Base-by-base conservation (phyloP, 2,329 filamentous ascomycete genomes). In the Ophiostoma novo-ulmi region DNA sequence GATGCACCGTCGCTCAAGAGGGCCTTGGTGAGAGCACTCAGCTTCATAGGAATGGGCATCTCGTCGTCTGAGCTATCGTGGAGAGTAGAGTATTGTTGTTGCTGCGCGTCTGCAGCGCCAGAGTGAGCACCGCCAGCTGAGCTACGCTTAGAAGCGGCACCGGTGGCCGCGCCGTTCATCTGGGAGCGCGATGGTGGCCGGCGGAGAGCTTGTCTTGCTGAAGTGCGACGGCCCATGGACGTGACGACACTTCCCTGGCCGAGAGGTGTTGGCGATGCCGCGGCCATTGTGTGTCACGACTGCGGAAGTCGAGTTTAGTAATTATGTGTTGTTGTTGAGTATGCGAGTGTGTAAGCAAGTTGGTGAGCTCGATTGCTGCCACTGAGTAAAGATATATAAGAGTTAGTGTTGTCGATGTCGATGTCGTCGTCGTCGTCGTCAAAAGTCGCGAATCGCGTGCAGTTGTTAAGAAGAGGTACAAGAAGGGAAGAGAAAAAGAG, bases 51-150 rank as follows among this genome's bases (percentile, higher is more conserved):
- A 75, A 92, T 90, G 20, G 91, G 91, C 38, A 96, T 92, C 80
- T 97, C 94, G 77, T 97, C 94, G 80, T 97, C 94, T 35, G 94
- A 97, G 82, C 92, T 97, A 78, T 97, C 94, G 75, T 92, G 89
- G 75, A 89, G 79, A 0, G 82, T 76, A n/a, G 78, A 80, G 74
- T 81, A 84, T 67, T 83, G 82, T 71, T 83, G 82, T 70, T 83
- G 79, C 68, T 82, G 80, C 38, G 68, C 41, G 13, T 52, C 1
- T 11, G 64, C 20, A 71, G 76, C 36, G 48, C 41, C 44, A 0
- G 38, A 17, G 31, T 38, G 58, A 0, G 67, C 65, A 2, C 67
- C 58, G 1, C 67, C 55, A 7, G 68, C 48, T 17, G 72, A 72
- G 68, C 22, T 71, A 2, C 73, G 64, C 36, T 73, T 74, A 4